Evolutionary conservation across 148 eudicot genomes (phyloP), one percentile per base, ranked within the genome.

Genomic region (Silene uniflora): DNA sequence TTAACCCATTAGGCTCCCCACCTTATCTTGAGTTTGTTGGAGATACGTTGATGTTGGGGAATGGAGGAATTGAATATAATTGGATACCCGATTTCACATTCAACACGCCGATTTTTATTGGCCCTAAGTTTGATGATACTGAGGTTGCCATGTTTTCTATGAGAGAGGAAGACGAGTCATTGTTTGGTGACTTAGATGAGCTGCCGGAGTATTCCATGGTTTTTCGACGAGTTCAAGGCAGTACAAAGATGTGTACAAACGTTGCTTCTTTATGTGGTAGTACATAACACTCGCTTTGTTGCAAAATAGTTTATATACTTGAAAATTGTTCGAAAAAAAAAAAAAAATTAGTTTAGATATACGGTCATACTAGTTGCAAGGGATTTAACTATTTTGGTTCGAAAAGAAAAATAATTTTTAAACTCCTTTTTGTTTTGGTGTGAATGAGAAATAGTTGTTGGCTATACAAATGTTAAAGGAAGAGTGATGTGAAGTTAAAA

Each of bases 131-230:
- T 32, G 83, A 66, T 0, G 85, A 87, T 32, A 55, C 56, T 16
- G 88, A 84, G 52, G 81, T 84, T 69, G 73, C 81, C 11, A 64
- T 76, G 10, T 79, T 76, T 59, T 73, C 86, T 0, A 85, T 89
- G 84, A 76, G 80, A 42, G 90, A 89, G 74, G 92, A 89, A 62
- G 92, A 89, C 35, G 83, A 87, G 75, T 75, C 80, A 0, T 44
- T 89, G 44, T 89, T 87, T 62, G 90, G 87, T 55, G 92, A 89
- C 69, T 77, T 89, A 62, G 90, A 73, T 13, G 92, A 89, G 74
- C 69, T 89, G 76, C 90, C 92, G 6, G 92, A 89, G 77, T 87
- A 86, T 35, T 82, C 90, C 0, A 55, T 82, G 27, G 90, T 87
- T 16, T 87, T 87, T 61, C 80, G 85, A 29, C 80, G 77, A 0